Percentiles rank a stretch among this genome's conserved stretches.
Evolutionary conservation across 2,329 filamentous ascomycete species (phyloP).

Genomic region (Phaeomoniella chlamydospora): DNA sequence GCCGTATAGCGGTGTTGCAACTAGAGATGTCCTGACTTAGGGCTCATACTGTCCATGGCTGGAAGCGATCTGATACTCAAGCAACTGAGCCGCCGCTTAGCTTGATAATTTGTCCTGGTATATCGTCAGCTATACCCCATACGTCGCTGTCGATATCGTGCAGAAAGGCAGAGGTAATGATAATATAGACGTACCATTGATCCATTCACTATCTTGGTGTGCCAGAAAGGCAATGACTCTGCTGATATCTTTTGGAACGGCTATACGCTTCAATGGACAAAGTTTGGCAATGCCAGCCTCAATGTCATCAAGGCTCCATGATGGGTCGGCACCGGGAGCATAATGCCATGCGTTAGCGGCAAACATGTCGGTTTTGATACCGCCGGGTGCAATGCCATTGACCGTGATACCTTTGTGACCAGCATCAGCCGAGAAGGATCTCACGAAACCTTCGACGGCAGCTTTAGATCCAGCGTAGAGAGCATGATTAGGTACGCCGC

Average conservation of each 20-base stretch:
- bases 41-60: too few relatives aligned
- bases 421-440: constrained; percentile 58
- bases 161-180: neutral
- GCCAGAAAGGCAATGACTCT: constrained; percentile 41
- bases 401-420: constrained; percentile 54
- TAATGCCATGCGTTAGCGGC: constrained; percentile 54
- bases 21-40: too few relatives aligned
- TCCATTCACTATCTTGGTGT: constrained; percentile 47
- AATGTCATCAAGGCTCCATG: constrained; percentile 35
- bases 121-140: neutral
- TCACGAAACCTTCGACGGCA: constrained; percentile 58
- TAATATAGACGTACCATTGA: constrained; percentile 38
- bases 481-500: constrained; percentile 54
- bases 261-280: constrained; percentile 46
- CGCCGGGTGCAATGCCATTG: constrained; percentile 58
- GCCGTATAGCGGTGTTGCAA: too few relatives aligned
- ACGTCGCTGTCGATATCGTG: neutral
- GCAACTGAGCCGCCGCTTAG: constrained; percentile 2
- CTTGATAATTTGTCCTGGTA: constrained; percentile 3
- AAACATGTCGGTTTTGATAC: constrained; percentile 68
- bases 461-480: constrained; percentile 61
- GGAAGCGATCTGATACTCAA: too few relatives aligned
- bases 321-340: constrained; percentile 38
- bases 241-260: constrained; percentile 43
- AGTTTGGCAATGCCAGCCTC: constrained; percentile 39